Conservation (phyloP, 805 yeast species). For the Teunomyces cretensis region DNA sequence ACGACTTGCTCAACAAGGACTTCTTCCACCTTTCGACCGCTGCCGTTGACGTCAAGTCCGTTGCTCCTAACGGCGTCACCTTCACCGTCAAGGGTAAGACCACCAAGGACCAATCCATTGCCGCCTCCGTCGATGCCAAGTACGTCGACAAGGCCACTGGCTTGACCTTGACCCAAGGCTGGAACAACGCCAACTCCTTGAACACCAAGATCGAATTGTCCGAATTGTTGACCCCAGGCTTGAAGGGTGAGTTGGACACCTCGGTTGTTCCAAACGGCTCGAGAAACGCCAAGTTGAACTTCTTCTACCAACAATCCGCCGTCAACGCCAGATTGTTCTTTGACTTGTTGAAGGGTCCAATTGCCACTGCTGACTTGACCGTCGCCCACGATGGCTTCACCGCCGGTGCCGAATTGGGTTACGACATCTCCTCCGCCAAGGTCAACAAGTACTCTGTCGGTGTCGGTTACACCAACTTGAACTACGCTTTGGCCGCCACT, state of each 20-base stretch:
- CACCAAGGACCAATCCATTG: slow-evolving; percentile 74
- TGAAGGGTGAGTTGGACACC: slow-evolving; percentile 89
- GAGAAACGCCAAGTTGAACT: slow-evolving; percentile 85
- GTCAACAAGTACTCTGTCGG: slow-evolving; percentile 93
- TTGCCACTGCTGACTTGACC: slow-evolving; percentile 91
- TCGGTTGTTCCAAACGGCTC: slow-evolving; percentile 80
- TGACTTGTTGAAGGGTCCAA: slow-evolving; percentile 92
- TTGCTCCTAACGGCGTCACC: slow-evolving; percentile 94
- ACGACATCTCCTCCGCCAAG: slow-evolving; percentile 90
- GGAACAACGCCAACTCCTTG: slow-evolving; percentile 92
- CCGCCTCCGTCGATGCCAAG: slow-evolving; percentile 89
- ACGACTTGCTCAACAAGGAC: slow-evolving; percentile 86
- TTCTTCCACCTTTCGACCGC: slow-evolving; percentile 91
- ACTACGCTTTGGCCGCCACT: slow-evolving; percentile 81
- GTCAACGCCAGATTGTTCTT: slow-evolving; percentile 93
- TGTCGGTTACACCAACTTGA: slow-evolving; percentile 86
- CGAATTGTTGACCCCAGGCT: slow-evolving; percentile 91
- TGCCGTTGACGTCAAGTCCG: slow-evolving; percentile 83
- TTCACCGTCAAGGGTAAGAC: slow-evolving; percentile 93
- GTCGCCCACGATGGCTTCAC: slow-evolving; percentile 95
- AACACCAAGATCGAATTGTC: slow-evolving; percentile 91
- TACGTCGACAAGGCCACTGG: slow-evolving; percentile 92
- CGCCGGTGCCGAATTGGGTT: slow-evolving; percentile 96
- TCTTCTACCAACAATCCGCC: slow-evolving; percentile 88
- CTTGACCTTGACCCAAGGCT: slow-evolving; percentile 92